A percentile compares a stretch with the other conserved stretches of the same genome.
These are phyloP conservation scores for Penicillium sp. DNA, from an alignment of 2,329 filamentous ascomycete species.

Conservation along the genomic window DNA sequence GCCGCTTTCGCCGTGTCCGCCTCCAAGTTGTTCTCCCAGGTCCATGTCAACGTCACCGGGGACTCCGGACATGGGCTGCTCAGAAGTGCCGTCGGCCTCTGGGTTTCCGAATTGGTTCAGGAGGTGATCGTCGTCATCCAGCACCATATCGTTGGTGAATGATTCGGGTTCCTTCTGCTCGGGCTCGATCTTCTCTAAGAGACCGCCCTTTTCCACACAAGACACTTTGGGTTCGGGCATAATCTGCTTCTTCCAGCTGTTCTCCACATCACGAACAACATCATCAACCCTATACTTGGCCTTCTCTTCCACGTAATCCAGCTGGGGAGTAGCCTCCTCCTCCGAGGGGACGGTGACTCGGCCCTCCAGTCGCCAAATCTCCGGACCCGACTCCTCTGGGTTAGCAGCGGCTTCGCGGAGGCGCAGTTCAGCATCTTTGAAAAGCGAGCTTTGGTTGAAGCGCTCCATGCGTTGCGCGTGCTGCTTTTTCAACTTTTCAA, in stretches of 20 bases:
- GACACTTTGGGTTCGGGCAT: slow-evolving; percentile 66
- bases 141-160: slow-evolving; percentile 37
- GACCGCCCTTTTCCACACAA: slow-evolving; percentile 78
- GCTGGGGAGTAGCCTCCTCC: slow-evolving; percentile 38
- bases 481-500: slow-evolving; percentile 79
- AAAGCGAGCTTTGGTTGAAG: slow-evolving; percentile 70
- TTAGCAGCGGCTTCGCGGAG: slow-evolving; percentile 69
- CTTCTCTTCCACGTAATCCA: slow-evolving; percentile 46
- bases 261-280: slow-evolving; percentile 75
- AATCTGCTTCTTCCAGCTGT: slow-evolving; percentile 68
- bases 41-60: slow-evolving; percentile 50
- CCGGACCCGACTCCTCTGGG: slow-evolving; percentile 58
- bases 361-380: slow-evolving; percentile 69
- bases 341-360: slow-evolving; percentile 38
- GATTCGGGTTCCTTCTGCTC: slow-evolving; percentile 41
- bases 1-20: slow-evolving; percentile 55
- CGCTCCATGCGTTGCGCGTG: slow-evolving; percentile 77
- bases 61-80: slow-evolving; percentile 48
- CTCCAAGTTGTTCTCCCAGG: slow-evolving; percentile 55
- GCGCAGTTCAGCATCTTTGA: slow-evolving; percentile 76
- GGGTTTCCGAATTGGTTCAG: slow-evolving; percentile 42
- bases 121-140: slow-evolving; percentile 38
- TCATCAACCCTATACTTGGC: slow-evolving; percentile 63
- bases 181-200: slow-evolving; percentile 59
- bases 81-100: slow-evolving; percentile 12